phyloP scores from a whole-genome alignment of 371 early-diverging fungal species.

The Blakeslea trispora region DNA sequence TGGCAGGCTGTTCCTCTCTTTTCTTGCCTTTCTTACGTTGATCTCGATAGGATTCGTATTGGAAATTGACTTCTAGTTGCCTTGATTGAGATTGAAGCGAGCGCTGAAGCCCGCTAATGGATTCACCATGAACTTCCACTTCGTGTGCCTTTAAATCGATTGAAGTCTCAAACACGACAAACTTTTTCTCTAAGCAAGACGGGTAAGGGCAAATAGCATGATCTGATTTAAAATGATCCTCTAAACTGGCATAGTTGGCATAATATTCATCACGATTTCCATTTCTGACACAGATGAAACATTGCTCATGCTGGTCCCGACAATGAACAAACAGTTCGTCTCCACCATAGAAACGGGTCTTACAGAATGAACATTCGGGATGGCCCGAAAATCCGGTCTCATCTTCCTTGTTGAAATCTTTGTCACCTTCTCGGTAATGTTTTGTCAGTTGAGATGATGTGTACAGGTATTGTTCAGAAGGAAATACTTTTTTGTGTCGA shows the following conservation, averaged over 20 bases:
- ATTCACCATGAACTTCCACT: constrained; percentile 56
- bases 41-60: constrained; percentile 44
- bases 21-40: constrained; percentile 14
- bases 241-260: constrained; percentile 76
- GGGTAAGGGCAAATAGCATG: constrained; percentile 83
- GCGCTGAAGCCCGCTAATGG: constrained; percentile 33
- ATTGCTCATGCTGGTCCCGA: constrained; percentile 92
- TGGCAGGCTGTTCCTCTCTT: constrained; percentile 6
- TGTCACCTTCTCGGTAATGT: constrained; percentile 74
- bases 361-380: constrained; percentile 91
- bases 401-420: constrained; percentile 54
- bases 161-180: constrained; percentile 92
- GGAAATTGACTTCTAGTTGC: constrained; percentile 58
- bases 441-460: constrained; percentile 64
- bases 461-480: constrained; percentile 86
- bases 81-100: constrained; percentile 46
- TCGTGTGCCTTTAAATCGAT: constrained; percentile 90
- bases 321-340: constrained; percentile 95
- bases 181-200: constrained; percentile 90
- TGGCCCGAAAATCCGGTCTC: constrained; percentile 91
- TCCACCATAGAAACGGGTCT: constrained; percentile 75
- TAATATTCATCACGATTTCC: constrained; percentile 87
- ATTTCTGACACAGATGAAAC: constrained; percentile 79
- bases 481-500: constrained; percentile 86
- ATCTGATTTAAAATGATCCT: constrained; percentile 81